Conservation (phyloP, 106 monocot genomes). For the Ottelia alismoides region DNA sequence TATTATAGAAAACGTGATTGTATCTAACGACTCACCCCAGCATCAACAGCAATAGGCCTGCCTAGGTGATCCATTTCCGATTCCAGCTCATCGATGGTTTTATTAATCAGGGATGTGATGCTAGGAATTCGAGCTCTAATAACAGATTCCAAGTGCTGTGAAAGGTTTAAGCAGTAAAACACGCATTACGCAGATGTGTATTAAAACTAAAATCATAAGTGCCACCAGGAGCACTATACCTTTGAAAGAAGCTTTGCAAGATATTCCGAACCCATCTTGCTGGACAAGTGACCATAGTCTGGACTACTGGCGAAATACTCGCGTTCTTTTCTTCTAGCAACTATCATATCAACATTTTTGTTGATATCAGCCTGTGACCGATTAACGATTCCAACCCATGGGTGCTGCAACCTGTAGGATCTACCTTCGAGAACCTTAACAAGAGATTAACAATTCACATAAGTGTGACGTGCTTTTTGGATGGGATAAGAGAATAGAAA, state of each 20-base stretch:
- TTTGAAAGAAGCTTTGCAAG: constrained; percentile 63
- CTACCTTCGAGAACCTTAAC: constrained; percentile 85
- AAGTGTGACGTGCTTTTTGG: too few species aligned
- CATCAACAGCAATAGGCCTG: constrained; percentile 43
- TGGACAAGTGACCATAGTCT: constrained; percentile 60
- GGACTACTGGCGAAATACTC: constrained; percentile 61
- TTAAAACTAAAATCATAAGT: not conserved
- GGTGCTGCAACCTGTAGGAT: constrained; percentile 44
- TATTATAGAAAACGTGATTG: not conserved
- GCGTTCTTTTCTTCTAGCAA: constrained; percentile 41
- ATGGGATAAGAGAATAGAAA: too few species aligned
- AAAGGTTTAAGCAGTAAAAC: not conserved
- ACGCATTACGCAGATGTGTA: not conserved
- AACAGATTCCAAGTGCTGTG: constrained; percentile 37
- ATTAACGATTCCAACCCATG: constrained; percentile 78
- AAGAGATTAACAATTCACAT: too few species aligned
- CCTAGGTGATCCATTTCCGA: constrained; percentile 43
- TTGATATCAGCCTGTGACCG: constrained; percentile 76
- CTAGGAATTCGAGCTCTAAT: constrained; percentile 34
- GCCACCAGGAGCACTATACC: constrained; percentile 25
- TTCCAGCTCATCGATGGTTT: constrained; percentile 47
- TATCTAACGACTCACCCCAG: constrained; percentile 18
- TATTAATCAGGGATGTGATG: constrained; percentile 38
- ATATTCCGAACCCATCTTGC: constrained; percentile 78
- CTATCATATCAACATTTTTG: constrained; percentile 59